A percentile compares a stretch with the other conserved stretches of the same genome.
phyloP scores from a whole-genome alignment of 1,284 basidiomycete genomes.

The Schizopora paradoxa region DNA sequence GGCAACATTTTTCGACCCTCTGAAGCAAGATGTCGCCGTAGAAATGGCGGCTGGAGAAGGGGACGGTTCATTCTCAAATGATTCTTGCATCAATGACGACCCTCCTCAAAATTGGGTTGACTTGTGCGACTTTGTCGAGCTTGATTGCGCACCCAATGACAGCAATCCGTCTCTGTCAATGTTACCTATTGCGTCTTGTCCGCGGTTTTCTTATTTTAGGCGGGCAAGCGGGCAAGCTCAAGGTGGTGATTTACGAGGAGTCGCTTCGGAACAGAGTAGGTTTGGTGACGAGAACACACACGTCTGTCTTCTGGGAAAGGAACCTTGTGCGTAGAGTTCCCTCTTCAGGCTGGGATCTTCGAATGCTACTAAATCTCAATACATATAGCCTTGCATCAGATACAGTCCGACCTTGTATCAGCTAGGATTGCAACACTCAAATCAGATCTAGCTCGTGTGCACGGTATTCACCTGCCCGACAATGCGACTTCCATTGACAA shows the following conservation, averaged over 20 bases:
- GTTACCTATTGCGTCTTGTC: constrained; percentile 70
- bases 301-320: constrained; percentile 75
- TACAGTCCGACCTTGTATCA: constrained; percentile 65
- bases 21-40: constrained; percentile 53
- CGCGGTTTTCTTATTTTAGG: constrained; percentile 82
- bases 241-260: constrained; percentile 22
- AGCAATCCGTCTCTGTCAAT: constrained; percentile 61
- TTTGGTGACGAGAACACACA: constrained; percentile 90
- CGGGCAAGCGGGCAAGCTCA: constrained; percentile 35
- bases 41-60: constrained; percentile 29
- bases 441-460: constrained; percentile 28
- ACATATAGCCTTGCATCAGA: constrained; percentile 51
- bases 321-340: constrained; percentile 51
- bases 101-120: constrained; percentile 67
- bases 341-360: constrained; percentile 6
- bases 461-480: no score
- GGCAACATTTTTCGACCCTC: constrained; percentile 71
- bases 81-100: constrained; percentile 37
- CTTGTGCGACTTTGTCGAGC: constrained; percentile 80
- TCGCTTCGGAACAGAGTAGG: constrained; percentile 51
- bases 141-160: constrained; percentile 57
- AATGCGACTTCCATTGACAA: no score
- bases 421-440: constrained; percentile 50
- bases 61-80: constrained; percentile 31
- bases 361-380: constrained; percentile 4